Evolutionary conservation across 2,329 filamentous ascomycete species (phyloP).

Genomic region (Alternaria alternata): DNA sequence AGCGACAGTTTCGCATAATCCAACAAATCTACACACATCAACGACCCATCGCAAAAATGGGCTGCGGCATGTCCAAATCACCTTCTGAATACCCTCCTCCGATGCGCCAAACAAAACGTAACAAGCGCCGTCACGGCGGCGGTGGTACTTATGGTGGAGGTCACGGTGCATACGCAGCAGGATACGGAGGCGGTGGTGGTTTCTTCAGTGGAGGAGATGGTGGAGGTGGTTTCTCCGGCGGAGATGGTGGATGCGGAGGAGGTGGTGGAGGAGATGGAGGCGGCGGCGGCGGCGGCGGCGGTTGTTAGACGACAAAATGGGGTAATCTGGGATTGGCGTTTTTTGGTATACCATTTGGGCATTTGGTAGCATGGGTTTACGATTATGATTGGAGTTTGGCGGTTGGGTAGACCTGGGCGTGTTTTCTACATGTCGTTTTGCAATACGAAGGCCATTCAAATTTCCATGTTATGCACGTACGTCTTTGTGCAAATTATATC

Average conservation of each 20-base stretch:
- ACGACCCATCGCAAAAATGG: slow-evolving; percentile 18
- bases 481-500: too few species aligned
- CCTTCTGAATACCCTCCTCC: slow-evolving; percentile 18
- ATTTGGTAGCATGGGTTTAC: neutral
- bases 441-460: neutral
- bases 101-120: slow-evolving; percentile 13
- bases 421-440: neutral
- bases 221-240: slow-evolving; percentile 8
- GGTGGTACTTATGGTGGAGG: neutral
- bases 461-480: neutral
- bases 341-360: neutral
- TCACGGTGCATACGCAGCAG: neutral
- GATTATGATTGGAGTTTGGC: neutral
- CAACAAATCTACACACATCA: neutral
- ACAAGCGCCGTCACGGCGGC: neutral
- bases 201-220: slow-evolving; percentile 7
- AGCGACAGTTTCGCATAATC: neutral
- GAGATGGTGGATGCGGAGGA: slow-evolving; percentile 18
- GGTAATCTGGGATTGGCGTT: neutral
- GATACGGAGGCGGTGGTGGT: slow-evolving; percentile 11
- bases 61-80: slow-evolving; percentile 29
- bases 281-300: slow-evolving; percentile 10
- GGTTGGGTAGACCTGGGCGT: neutral
- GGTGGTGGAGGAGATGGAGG: slow-evolving; percentile 17
- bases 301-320: neutral